phyloP scores from a whole-genome alignment of 352 stramenopile genomes.

The Phytopythium oedochilum region DNA sequence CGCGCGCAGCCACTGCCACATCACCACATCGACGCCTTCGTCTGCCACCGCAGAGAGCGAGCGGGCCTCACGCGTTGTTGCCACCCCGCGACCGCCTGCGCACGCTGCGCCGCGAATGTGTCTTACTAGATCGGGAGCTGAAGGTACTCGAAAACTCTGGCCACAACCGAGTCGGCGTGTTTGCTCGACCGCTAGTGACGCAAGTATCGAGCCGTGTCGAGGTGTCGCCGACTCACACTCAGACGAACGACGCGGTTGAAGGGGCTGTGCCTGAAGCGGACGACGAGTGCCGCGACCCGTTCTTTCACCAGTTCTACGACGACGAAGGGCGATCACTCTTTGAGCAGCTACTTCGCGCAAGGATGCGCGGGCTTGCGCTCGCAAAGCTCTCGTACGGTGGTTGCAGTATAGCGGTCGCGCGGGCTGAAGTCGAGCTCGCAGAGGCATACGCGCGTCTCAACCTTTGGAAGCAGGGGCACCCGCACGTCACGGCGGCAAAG shows the following conservation, averaged over 20 bases:
- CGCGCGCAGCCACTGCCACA: background rate
- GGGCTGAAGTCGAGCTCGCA: constrained; percentile 47
- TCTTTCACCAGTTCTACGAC: constrained; percentile 61
- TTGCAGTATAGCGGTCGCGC: constrained; percentile 28
- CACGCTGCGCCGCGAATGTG: constrained; percentile 12
- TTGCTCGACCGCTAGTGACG: constrained; percentile 41
- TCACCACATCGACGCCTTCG: background rate
- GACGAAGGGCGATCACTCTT: constrained; percentile 44
- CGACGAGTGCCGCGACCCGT: constrained; percentile 39
- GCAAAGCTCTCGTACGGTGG: constrained; percentile 43
- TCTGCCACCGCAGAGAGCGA: background rate
- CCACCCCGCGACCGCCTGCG: background rate
- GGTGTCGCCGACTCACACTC: background rate
- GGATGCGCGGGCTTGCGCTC: constrained; percentile 53
- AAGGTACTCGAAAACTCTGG: constrained; percentile 63
- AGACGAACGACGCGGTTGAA: background rate
- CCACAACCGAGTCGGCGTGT: constrained; percentile 47
- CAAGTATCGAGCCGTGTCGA: constrained; percentile 9
- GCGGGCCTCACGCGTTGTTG: background rate
- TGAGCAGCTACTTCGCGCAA: constrained; percentile 47
- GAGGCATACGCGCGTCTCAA: constrained; percentile 52
- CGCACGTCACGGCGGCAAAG: constrained; percentile 30
- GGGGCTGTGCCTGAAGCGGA: constrained; percentile 17
- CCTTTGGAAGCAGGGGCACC: constrained; percentile 66
- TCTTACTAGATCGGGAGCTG: constrained; percentile 38